phyloP scores from a whole-genome alignment of 2,329 filamentous ascomycete genomes.

The Nannizziopsis arthrosporioides region DNA sequence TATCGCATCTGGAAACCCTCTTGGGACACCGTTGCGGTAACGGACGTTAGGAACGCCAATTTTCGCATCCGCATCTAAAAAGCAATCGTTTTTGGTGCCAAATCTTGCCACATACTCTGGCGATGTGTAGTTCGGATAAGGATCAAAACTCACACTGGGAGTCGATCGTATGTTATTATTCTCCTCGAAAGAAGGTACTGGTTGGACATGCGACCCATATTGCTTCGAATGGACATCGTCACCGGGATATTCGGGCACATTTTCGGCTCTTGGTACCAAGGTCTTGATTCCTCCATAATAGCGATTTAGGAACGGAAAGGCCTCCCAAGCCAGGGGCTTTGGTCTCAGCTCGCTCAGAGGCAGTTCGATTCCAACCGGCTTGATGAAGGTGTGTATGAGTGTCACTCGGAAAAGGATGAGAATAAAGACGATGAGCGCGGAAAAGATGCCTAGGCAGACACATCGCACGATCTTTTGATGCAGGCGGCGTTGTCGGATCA shows the following conservation, averaged over 20 bases:
- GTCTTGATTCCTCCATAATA: conserved; percentile 82
- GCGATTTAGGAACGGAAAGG: conserved; percentile 69
- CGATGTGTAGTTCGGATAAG: conserved; percentile 55
- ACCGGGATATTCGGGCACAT: conserved; percentile 69
- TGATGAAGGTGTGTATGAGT: conserved; percentile 48
- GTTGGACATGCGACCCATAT: no score
- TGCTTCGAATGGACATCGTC: conserved; percentile 26
- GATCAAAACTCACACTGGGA: conserved; percentile 45
- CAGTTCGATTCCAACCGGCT: conserved; percentile 42
- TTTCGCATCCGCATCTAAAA: conserved; percentile 57
- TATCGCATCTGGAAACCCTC: conserved; percentile 72
- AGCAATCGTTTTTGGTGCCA: conserved; percentile 61
- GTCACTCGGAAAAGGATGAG: conserved; percentile 62
- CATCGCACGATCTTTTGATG: conserved; percentile 66
- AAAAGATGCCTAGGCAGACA: conserved; percentile 60
- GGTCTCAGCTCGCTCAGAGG: neutral
- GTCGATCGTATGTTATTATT: neutral
- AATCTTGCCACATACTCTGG: conserved; percentile 45
- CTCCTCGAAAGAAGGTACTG: neutral
- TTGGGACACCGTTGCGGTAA: conserved; percentile 64
- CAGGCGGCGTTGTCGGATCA: conserved; percentile 45
- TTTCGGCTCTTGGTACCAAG: conserved; percentile 53
- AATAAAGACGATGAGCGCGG: conserved; percentile 63
- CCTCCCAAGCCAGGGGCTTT: conserved; percentile 64
- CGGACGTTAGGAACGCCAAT: conserved; percentile 58